Evolutionary conservation across 1,284 basidiomycete species (phyloP).

Genomic region (Ustilago curta): DNA sequence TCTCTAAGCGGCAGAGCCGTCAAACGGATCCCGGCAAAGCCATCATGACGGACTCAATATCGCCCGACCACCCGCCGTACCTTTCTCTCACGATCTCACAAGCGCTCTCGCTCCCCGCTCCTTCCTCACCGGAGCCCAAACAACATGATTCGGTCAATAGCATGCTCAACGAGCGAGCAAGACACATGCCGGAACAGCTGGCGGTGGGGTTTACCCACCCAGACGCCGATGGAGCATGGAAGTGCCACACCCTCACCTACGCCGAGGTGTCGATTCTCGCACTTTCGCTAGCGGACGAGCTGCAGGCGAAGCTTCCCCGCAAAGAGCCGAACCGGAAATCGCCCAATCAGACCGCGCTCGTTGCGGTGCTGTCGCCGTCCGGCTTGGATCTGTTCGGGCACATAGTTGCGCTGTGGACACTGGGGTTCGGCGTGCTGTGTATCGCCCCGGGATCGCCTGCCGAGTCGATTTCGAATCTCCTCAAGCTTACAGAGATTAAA

Average conservation of each 20-base stretch:
- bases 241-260: slow-evolving; percentile 61
- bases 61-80: slow-evolving; percentile 34
- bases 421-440: slow-evolving; percentile 70
- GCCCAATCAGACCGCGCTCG: slow-evolving; percentile 37
- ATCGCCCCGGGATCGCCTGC: slow-evolving; percentile 72
- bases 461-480: slow-evolving; percentile 74
- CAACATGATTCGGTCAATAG: slow-evolving; percentile 66
- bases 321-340: slow-evolving; percentile 14
- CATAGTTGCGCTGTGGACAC: slow-evolving; percentile 69
- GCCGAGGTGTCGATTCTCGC: slow-evolving; percentile 14
- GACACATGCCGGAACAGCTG: slow-evolving; percentile 61
- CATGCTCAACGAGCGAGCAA: slow-evolving; percentile 68
- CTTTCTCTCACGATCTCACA: slow-evolving; percentile 49
- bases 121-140: slow-evolving; percentile 63
- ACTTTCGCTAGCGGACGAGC: slow-evolving; percentile 13
- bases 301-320: slow-evolving; percentile 6
- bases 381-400: slow-evolving; percentile 70
- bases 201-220: slow-evolving; percentile 69
- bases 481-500: slow-evolving; percentile 72
- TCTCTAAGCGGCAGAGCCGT: not conserved
- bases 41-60: slow-evolving; percentile 26
- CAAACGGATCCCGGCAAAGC: not conserved
- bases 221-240: slow-evolving; percentile 38
- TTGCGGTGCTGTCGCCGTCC: slow-evolving; percentile 70
- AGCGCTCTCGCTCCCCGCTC: slow-evolving; percentile 34